Percentiles rank a stretch among this genome's conserved stretches.
Evolutionary conservation across 345 rosid genomes (phyloP).

Genomic region (Eucalyptus viminalis): DNA sequence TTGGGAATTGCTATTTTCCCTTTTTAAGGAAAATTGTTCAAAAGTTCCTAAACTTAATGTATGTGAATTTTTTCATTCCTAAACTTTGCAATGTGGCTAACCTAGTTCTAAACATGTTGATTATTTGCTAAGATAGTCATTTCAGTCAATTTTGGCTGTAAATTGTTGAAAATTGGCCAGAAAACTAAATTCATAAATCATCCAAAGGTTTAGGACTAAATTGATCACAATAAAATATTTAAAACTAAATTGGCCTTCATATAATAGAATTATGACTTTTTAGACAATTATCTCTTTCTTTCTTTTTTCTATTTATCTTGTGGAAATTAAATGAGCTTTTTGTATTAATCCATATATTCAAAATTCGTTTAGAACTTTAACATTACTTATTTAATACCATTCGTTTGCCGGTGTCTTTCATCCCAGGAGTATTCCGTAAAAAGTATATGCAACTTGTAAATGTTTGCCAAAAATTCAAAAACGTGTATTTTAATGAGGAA

Average conservation of each 20-base stretch:
- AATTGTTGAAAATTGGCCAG: not conserved
- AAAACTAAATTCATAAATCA: fast-evolving
- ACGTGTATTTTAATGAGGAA: not conserved
- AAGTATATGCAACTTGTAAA: not conserved
- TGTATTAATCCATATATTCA: not conserved
- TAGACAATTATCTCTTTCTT: not conserved
- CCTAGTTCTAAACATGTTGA: not conserved
- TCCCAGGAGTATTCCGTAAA: not conserved
- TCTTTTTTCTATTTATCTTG: not conserved
- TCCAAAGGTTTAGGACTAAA: not conserved
- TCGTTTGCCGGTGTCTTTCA: not conserved
- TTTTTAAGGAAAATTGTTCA: not conserved
- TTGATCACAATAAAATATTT: not conserved
- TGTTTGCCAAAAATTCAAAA: not conserved
- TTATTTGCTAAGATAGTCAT: not conserved
- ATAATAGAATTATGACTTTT: not conserved
- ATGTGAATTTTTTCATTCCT: fast-evolving
- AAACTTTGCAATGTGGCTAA: not conserved
- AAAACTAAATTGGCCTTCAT: not conserved
- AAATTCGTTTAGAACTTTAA: not conserved
- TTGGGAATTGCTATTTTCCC: not conserved
- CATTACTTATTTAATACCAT: not conserved
- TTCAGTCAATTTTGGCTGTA: fast-evolving
- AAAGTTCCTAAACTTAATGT: not conserved
- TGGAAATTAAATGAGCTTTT: not conserved